Percentiles rank a stretch among this genome's conserved stretches.
phyloP scores from a whole-genome alignment of 2,329 filamentous ascomycete genomes.

The Colletotrichum incanum region DNA sequence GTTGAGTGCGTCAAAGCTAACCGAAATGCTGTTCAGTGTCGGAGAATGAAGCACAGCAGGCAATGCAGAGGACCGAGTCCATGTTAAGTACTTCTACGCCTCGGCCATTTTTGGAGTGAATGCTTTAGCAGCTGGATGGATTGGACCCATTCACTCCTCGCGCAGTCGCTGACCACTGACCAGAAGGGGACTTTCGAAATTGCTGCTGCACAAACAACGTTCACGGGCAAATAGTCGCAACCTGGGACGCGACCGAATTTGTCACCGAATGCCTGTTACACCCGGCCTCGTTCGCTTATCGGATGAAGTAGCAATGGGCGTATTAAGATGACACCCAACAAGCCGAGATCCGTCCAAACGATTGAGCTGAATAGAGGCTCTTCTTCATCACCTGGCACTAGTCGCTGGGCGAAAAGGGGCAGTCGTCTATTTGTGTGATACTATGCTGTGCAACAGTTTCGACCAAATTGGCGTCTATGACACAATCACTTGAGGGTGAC shows the following conservation, averaged over 20 bases:
- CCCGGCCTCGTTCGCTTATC: neutral
- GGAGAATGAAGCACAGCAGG: neutral
- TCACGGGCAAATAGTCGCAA: neutral
- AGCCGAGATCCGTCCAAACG: neutral
- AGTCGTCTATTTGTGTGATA: too few species aligned
- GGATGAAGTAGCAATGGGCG: neutral
- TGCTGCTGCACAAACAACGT: neutral
- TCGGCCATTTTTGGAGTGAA: neutral
- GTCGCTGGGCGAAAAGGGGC: too few species aligned
- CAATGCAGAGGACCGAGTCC: fast-evolving
- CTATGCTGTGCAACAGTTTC: neutral
- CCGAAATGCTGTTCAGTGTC: neutral
- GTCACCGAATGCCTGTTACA: neutral
- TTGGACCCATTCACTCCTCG: too few species aligned
- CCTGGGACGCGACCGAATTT: neutral
- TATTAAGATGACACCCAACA: neutral
- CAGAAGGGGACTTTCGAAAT: neutral
- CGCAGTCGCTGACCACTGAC: too few species aligned
- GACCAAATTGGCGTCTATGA: neutral
- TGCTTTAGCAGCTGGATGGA: neutral
- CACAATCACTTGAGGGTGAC: neutral
- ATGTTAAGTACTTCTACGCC: neutral
- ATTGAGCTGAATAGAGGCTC: neutral
- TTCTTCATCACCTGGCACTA: neutral
- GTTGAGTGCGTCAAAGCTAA: neutral